These are phyloP conservation scores for Claviceps capensis DNA, from an alignment of 2,329 filamentous ascomycete genomes.

Conservation along the genomic window DNA sequence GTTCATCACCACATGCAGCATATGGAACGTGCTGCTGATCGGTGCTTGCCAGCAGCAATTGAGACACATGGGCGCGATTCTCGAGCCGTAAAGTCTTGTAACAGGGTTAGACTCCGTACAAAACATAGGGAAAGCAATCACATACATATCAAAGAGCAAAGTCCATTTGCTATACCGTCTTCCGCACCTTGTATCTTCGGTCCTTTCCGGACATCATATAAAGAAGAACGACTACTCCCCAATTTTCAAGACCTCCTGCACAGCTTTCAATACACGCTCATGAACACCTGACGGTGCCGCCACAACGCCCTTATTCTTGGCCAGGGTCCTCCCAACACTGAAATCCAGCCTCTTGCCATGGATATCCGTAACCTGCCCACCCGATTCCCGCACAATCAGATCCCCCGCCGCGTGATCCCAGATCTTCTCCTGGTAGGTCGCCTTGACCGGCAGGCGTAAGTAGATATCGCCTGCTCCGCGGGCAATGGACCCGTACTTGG, in stretches of 20 bases:
- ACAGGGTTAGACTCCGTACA: no score
- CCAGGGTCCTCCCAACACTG: conserved; percentile 69
- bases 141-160: no score
- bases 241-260: conserved; percentile 58
- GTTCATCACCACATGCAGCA: no score
- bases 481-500: conserved; percentile 93
- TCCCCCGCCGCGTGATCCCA: conserved; percentile 98
- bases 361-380: conserved; percentile 82
- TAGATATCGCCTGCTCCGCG: conserved; percentile 91
- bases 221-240: conserved; percentile 6
- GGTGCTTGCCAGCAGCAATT: no score
- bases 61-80: no score
- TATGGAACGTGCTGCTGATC: no score
- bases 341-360: conserved; percentile 79
- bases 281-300: conserved; percentile 72
- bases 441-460: conserved; percentile 71
- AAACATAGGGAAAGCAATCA: no score
- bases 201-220: no score
- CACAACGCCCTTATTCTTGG: conserved; percentile 85
- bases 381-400: conserved; percentile 85
- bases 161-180: no score
- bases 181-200: no score
- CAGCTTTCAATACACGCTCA: conserved; percentile 60
- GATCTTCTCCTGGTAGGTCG: conserved; percentile 94
- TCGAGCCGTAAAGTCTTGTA: no score